phyloP scores from a whole-genome alignment of 192 early-diverging fungal species.

The Backusella morwellensis region DNA sequence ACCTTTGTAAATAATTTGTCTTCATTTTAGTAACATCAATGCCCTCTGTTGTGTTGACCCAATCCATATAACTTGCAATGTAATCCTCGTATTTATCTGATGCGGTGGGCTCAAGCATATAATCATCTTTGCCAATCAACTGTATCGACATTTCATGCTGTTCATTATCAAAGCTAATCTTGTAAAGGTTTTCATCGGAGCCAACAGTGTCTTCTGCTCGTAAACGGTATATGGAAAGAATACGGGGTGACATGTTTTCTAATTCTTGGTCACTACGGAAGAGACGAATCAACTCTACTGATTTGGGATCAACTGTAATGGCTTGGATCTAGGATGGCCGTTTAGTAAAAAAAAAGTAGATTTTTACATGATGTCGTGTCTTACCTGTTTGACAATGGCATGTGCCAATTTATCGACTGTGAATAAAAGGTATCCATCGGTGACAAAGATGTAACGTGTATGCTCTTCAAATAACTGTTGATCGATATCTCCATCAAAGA shows the following conservation, averaged over 20 bases:
- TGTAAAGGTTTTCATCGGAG: constrained; percentile 40
- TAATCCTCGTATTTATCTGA: constrained; percentile 97
- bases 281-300: constrained; percentile 62
- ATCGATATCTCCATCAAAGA: constrained; percentile 83
- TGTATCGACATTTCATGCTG: constrained; percentile 82
- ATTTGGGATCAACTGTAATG: constrained; percentile 56
- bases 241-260: constrained; percentile 31
- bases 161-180: constrained; percentile 46
- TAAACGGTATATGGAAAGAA: constrained; percentile 32
- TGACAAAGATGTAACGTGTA: constrained; percentile 82
- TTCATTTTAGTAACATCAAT: constrained; percentile 52
- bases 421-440: constrained; percentile 85
- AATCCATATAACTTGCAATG: constrained; percentile 91
- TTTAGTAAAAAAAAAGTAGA: too few relatives aligned
- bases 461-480: constrained; percentile 83
- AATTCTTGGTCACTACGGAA: constrained; percentile 57
- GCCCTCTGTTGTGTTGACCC: constrained; percentile 75
- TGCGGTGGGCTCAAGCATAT: constrained; percentile 73
- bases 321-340: constrained; percentile 20
- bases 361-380: neutral
- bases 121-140: constrained; percentile 19
- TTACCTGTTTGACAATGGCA: constrained; percentile 77
- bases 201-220: constrained; percentile 36
- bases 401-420: constrained; percentile 89
- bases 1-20: constrained; percentile 76